Evolutionary conservation across 176 grass and related monocot genomes (phyloP).

Genomic region (Luzula sylvatica): DNA sequence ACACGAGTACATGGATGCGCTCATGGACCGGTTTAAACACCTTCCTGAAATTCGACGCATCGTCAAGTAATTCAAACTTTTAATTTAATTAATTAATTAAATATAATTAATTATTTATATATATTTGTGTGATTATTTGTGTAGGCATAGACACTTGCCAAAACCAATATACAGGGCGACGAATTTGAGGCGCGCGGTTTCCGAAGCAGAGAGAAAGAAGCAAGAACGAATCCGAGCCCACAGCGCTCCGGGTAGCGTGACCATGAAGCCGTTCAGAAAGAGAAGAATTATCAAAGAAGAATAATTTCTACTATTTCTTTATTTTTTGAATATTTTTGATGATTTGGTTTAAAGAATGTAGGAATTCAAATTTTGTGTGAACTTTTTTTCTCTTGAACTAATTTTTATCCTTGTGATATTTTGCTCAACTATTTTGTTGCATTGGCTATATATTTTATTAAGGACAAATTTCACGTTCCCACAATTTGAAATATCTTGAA

Average conservation of each 20-base stretch:
- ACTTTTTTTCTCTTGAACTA: no score
- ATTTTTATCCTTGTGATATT: no score
- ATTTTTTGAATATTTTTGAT: background rate
- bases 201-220: conserved; percentile 63
- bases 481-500: no score
- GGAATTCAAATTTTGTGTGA: no score
- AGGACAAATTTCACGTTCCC: no score
- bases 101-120: conserved; percentile 4
- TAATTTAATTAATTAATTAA: background rate
- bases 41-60: conserved; percentile 80
- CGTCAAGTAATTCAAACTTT: conserved; percentile 31
- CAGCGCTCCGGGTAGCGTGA: conserved; percentile 62
- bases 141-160: conserved; percentile 78
- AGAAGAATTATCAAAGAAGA: conserved; percentile 87
- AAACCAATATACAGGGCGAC: conserved; percentile 83
- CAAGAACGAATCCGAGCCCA: conserved; percentile 52
- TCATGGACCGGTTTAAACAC: conserved; percentile 69
- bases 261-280: conserved; percentile 67
- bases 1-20: conserved; percentile 68
- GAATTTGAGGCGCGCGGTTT: conserved; percentile 50
- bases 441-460: no score
- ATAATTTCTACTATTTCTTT: conserved; percentile 23
- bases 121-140: background rate
- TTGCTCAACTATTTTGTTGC: no score
- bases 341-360: no score